phyloP scores from a whole-genome alignment of 495 filamentous ascomycete species.

The Penicillium maclennaniae region DNA sequence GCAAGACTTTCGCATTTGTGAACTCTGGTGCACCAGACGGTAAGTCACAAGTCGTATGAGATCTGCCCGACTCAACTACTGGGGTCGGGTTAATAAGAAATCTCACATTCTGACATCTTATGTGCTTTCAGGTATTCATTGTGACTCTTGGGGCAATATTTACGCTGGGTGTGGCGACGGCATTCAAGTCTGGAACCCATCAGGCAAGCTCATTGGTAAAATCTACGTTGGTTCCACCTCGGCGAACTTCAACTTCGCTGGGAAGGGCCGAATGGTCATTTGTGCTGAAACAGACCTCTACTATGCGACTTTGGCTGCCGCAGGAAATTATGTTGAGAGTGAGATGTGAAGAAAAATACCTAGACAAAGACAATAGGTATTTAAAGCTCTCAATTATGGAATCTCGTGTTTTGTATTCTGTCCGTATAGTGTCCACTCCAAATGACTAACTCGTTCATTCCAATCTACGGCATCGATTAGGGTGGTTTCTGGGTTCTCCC shows the following conservation, averaged over 20 bases:
- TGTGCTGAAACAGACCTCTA: conserved; percentile 46
- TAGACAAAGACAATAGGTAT: too few species aligned
- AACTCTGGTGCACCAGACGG: conserved; percentile 34
- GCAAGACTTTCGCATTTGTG: conserved; percentile 20
- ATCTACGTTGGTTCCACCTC: conserved; percentile 39
- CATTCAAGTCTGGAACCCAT: conserved; percentile 40
- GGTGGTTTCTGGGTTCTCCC: too few species aligned
- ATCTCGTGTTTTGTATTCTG: too few species aligned
- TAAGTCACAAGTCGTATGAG: too few species aligned
- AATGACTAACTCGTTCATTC: too few species aligned
- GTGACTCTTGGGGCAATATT: conserved; percentile 41
- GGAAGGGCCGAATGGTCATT: conserved; percentile 50
- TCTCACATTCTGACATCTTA: neutral
- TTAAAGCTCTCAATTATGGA: too few species aligned
- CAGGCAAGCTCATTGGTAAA: conserved; percentile 45
- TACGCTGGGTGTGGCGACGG: conserved; percentile 46
- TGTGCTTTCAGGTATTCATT: conserved; percentile 33
- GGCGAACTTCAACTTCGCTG: conserved; percentile 57
- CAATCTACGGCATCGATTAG: too few species aligned
- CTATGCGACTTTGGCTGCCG: conserved; percentile 44
- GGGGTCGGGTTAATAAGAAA: too few species aligned
- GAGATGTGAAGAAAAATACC: conserved; percentile 12
- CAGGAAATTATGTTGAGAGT: conserved; percentile 31
- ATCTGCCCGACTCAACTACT: too few species aligned
- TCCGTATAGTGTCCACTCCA: too few species aligned